Evolutionary conservation across 805 yeast genomes (phyloP).

Genomic region (Groenewaldozyma salmanticensis): DNA sequence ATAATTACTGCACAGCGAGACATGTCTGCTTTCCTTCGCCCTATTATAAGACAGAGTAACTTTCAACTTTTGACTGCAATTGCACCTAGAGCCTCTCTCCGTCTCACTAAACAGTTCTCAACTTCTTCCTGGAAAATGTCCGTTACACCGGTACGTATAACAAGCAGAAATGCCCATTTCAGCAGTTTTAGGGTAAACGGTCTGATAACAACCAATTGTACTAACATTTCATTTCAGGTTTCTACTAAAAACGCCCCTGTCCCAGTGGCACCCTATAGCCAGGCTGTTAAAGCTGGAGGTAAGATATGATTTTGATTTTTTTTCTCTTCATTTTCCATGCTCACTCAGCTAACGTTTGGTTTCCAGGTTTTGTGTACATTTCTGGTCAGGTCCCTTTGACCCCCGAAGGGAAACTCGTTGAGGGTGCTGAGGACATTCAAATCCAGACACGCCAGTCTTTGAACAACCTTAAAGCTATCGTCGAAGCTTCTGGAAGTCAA

Average conservation of each 20-base stretch:
- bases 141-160: too few species aligned
- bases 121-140: too few species aligned
- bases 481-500: conserved; percentile 71
- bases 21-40: too few species aligned
- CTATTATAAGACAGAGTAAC: too few species aligned
- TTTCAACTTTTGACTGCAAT: too few species aligned
- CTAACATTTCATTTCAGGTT: conserved; percentile 4
- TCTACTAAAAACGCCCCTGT: conserved; percentile 9
- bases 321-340: background rate
- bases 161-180: too few species aligned
- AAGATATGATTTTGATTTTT: conserved; percentile 9
- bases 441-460: conserved; percentile 20
- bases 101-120: too few species aligned
- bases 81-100: too few species aligned
- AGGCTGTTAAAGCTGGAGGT: conserved; percentile 74
- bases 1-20: too few species aligned
- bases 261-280: conserved; percentile 87
- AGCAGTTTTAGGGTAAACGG: too few species aligned
- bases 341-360: too few species aligned
- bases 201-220: too few species aligned
- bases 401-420: conserved; percentile 55
- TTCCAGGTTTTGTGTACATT: conserved; percentile 63
- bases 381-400: conserved; percentile 88
- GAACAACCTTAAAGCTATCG: conserved; percentile 36
- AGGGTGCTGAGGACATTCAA: conserved; percentile 55